Percentiles rank a stretch among this genome's conserved stretches.
phyloP scores from a whole-genome alignment of 2,329 filamentous ascomycete genomes.

The Neopestalotiopsis sp. region DNA sequence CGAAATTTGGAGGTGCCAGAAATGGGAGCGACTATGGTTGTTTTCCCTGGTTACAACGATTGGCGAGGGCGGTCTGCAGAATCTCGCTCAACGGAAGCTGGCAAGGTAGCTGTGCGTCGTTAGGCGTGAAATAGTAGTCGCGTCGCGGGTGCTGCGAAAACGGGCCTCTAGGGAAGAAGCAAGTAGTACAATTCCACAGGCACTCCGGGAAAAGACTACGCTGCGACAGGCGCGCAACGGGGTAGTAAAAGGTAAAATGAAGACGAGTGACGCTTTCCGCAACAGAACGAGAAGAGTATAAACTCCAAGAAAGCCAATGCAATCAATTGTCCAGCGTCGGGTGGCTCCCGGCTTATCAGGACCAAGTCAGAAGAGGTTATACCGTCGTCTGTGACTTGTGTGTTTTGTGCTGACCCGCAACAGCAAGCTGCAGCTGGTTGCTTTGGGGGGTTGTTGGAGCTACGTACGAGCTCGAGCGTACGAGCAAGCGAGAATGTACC shows the following conservation, averaged over 20 bases:
- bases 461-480: background rate
- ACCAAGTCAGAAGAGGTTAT: background rate
- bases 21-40: background rate
- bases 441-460: background rate
- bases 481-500: background rate
- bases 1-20: background rate
- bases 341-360: background rate
- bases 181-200: background rate
- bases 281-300: background rate
- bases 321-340: background rate
- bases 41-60: background rate
- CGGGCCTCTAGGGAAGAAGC: background rate
- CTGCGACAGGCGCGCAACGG: background rate
- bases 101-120: background rate
- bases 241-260: background rate
- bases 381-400: slow-evolving; percentile 1
- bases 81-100: background rate
- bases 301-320: background rate
- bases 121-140: background rate
- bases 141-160: background rate
- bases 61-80: background rate
- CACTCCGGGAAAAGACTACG: background rate
- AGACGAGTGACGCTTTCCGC: background rate
- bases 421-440: background rate
- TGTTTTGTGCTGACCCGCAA: slow-evolving; percentile 4